Base-by-base conservation (phyloP, 306 rosid genomes). In the Prinsepia uniflora region DNA sequence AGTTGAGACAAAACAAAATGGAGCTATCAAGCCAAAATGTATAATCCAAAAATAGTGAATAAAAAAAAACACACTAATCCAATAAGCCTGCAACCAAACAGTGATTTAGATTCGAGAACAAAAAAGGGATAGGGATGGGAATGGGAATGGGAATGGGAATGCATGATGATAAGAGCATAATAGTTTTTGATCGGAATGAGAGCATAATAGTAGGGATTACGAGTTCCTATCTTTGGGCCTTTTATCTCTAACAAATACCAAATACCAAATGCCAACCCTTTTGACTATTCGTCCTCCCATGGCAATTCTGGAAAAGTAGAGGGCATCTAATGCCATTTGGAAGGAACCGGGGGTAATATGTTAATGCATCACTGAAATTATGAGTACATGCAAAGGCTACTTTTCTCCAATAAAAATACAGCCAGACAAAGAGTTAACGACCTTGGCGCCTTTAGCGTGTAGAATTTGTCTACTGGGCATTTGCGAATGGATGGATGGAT, bases 401-500 rank as follows among this genome's bases (percentile, higher is more conserved):
- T 84, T 82, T 45, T 75, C 87, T 41, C 74, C 47, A 60, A 1
- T 14, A 2, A 41, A 78, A 74, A 9, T 82, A 84, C 81, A 86
- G 88, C 73, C 63, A 65, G 68, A 76, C 72, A 72, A 72, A 46
- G 82, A 78, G 79, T 70, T 88, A 81, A 84, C 82, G 87, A 82
- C 76, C 78, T 15, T 24, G 66, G 30, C 14, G 12, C 20, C 7
- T 49, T 49, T 93, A 66, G 92, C 94, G 97, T 90, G 96, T 84
- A 48, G 83, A 82, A 85, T 71, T 88, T 90, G 97, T 79, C 82
- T 55, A 67, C 77, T 80, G 73, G 80, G 67, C 67, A 71, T 75
- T 45, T n/a, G 60, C n/a, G 24, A 55, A 18, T 8, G 10, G 57
- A 55, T 71, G 87, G 86, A 75, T 53, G 80, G 89, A 87, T 77